Percentiles rank a stretch among this genome's conserved stretches.
Conservation (phyloP, 176 grass and related monocot genomes). For the Avena atlantica region DNA sequence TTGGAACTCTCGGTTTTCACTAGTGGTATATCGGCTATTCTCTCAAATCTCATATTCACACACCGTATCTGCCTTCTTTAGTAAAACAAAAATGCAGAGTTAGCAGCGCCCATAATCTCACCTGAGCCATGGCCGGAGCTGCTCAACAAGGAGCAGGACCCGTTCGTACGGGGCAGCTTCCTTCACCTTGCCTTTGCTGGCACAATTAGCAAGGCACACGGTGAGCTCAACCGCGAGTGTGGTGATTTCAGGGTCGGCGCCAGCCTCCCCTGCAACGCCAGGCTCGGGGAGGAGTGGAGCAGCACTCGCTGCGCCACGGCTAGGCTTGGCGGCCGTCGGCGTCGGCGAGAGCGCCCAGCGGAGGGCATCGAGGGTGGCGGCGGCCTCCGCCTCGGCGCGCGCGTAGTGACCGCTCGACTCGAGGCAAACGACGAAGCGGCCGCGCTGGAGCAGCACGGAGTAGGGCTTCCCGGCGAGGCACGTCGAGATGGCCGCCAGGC, state of each 20-base stretch:
- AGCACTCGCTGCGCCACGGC: constrained; percentile 38
- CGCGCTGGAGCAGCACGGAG: constrained; percentile 66
- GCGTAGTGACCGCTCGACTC: constrained; percentile 60
- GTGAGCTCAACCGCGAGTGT: constrained; percentile 62
- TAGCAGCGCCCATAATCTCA: constrained; percentile 30
- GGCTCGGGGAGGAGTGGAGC: constrained; percentile 54
- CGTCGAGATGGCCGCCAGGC: constrained; percentile 58
- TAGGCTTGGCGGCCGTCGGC: constrained; percentile 37
- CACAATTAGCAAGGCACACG: constrained; percentile 60
- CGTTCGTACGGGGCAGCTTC: constrained; percentile 52
- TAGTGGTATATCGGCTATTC: too few relatives aligned
- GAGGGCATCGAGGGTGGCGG: constrained; percentile 57
- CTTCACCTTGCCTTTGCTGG: constrained; percentile 60
- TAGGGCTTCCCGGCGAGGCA: constrained; percentile 87
- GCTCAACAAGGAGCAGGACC: constrained; percentile 55
- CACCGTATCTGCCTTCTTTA: neutral
- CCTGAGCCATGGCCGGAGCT: constrained; percentile 77
- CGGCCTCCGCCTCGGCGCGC: constrained; percentile 61
- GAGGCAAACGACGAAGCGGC: constrained; percentile 57
- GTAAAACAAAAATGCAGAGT: neutral
- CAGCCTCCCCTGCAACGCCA: constrained; percentile 42
- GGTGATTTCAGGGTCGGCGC: constrained; percentile 61
- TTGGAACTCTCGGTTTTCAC: too few relatives aligned
- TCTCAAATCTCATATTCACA: neutral
- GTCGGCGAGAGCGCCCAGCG: constrained; percentile 45